Evolutionary conservation across 768 basidiomycete species (phyloP).

Genomic region (Hygrocybe coccinea): DNA sequence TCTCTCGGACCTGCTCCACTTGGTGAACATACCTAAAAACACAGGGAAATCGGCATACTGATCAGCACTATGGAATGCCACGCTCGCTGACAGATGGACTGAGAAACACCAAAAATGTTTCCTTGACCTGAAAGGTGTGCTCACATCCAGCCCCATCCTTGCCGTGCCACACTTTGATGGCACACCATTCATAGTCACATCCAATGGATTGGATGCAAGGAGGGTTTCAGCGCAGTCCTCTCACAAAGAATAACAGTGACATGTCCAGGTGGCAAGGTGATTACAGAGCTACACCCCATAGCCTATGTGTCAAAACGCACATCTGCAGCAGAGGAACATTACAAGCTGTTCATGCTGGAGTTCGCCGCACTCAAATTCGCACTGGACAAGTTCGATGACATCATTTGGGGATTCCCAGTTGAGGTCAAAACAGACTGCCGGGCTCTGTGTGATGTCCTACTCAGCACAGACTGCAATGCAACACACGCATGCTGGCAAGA

Average conservation of each 20-base stretch:
- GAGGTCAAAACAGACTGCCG: constrained; percentile 36
- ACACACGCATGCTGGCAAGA: neutral
- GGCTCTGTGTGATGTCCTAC: constrained; percentile 29
- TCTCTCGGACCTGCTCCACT: constrained; percentile 25
- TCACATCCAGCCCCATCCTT: constrained; percentile 20
- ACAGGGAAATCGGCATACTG: constrained; percentile 9
- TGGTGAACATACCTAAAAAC: constrained; percentile 15
- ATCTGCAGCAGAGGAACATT: constrained; percentile 25
- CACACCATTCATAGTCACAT: constrained; percentile 33
- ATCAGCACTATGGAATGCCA: constrained; percentile 13
- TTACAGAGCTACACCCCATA: constrained; percentile 16
- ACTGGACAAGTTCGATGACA: constrained; percentile 24
- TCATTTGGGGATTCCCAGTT: constrained; percentile 27
- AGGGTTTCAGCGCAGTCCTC: constrained; percentile 30
- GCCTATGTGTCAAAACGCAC: constrained; percentile 34
- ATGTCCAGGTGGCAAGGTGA: constrained; percentile 18
- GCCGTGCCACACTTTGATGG: constrained; percentile 23
- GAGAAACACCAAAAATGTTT: neutral
- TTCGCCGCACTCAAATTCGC: constrained; percentile 35
- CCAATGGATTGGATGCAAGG: constrained; percentile 35
- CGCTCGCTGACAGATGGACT: constrained; percentile 16
- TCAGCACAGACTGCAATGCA: constrained; percentile 4
- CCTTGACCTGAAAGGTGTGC: neutral
- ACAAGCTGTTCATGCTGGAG: constrained; percentile 33
- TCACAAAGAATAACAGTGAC: constrained; percentile 21